These are phyloP conservation scores for Croton laevigatus DNA, from an alignment of 441 rosid species.

Conservation along the genomic window DNA sequence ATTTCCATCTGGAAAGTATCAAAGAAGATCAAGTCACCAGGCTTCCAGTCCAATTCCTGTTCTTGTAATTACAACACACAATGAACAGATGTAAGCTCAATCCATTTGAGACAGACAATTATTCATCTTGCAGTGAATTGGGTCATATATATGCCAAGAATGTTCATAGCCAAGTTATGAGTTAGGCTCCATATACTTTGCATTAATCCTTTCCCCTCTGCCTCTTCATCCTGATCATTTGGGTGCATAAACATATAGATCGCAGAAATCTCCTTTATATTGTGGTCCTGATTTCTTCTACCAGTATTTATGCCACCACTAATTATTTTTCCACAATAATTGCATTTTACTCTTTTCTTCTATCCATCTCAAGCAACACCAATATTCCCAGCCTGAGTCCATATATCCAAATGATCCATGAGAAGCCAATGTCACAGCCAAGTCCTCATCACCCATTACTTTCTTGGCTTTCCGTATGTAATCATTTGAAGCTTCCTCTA, in stretches of 20 bases:
- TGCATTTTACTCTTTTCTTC: slow-evolving; percentile 84
- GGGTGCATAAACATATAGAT: slow-evolving; percentile 36
- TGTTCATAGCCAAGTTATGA: slow-evolving; percentile 77
- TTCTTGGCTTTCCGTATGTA: no score
- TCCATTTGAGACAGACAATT: slow-evolving; percentile 48
- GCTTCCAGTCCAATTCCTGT: slow-evolving; percentile 35
- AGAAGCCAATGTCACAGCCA: no score
- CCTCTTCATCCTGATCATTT: slow-evolving; percentile 67
- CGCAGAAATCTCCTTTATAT: slow-evolving; percentile 47
- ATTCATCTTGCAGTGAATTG: slow-evolving; percentile 47
- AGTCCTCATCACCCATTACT: no score
- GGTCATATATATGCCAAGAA: slow-evolving; percentile 66
- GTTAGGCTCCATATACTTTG: slow-evolving; percentile 23
- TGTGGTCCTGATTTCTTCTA: slow-evolving; percentile 58
- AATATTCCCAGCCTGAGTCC: no score
- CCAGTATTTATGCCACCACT: slow-evolving; percentile 95
- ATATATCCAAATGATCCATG: no score
- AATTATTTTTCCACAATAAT: slow-evolving; percentile 75
- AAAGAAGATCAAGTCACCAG: slow-evolving; percentile 39
- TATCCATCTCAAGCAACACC: no score
- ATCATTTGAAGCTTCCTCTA: no score
- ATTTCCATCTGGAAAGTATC: slow-evolving; percentile 49
- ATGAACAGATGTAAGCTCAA: slow-evolving; percentile 67
- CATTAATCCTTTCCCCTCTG: slow-evolving; percentile 35
- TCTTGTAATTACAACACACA: slow-evolving; percentile 68